phyloP scores from a whole-genome alignment of 768 basidiomycete genomes.

The Cyathus striatus region DNA sequence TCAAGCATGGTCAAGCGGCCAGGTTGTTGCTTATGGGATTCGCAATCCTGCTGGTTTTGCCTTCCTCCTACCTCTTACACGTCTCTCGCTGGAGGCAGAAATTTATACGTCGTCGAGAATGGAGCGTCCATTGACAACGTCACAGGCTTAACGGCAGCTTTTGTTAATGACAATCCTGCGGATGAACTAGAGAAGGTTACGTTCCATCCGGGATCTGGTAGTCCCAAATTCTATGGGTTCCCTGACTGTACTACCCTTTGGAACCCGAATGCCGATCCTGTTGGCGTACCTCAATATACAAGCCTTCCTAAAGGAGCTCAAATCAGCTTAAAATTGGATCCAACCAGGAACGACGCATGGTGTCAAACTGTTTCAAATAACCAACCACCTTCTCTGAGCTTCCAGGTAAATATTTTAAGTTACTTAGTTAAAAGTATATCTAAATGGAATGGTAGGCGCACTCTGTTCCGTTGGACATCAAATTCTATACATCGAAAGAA shows the following conservation, averaged over 20 bases:
- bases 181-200: slow-evolving; percentile 30
- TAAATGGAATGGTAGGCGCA: slow-evolving; percentile 27
- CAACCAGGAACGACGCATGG: slow-evolving; percentile 24
- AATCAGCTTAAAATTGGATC: slow-evolving; percentile 31
- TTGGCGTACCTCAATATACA: slow-evolving; percentile 31
- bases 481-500: slow-evolving; percentile 24
- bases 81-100: slow-evolving; percentile 3
- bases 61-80: slow-evolving; percentile 15
- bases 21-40: slow-evolving; percentile 35
- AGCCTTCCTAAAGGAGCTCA: slow-evolving; percentile 25
- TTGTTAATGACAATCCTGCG: slow-evolving; percentile 41
- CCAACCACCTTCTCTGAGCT: slow-evolving; percentile 28
- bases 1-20: slow-evolving; percentile 21
- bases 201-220: slow-evolving; percentile 5
- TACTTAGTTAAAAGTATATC: background rate
- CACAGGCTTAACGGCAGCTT: slow-evolving; percentile 28
- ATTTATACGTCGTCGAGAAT: slow-evolving; percentile 36
- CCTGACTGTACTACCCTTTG: slow-evolving; percentile 40
- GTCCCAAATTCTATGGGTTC: slow-evolving; percentile 28
- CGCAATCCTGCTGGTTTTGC: slow-evolving; percentile 41
- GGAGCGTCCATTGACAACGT: slow-evolving; percentile 37
- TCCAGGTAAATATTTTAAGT: slow-evolving; percentile 24
- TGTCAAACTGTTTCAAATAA: slow-evolving; percentile 29
- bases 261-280: slow-evolving; percentile 36
- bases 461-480: slow-evolving; percentile 42